These are phyloP conservation scores for Sporodiniella umbellata DNA, from an alignment of 371 early-diverging fungal species.

Conservation along the genomic window DNA sequence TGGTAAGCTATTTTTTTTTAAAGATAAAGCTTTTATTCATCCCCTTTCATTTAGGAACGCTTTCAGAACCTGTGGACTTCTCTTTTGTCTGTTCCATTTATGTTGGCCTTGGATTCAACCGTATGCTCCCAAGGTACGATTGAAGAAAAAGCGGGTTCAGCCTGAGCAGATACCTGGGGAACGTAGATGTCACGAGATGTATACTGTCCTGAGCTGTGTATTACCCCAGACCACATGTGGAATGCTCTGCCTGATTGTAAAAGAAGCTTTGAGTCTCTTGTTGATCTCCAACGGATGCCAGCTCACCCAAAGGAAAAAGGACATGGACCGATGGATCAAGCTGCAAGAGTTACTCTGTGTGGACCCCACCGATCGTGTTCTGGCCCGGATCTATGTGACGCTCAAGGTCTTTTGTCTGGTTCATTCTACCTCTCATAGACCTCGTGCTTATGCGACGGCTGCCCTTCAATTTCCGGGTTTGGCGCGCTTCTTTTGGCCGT, in stretches of 20 bases:
- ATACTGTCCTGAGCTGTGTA: no score
- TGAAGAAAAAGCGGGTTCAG: slow-evolving; percentile 27
- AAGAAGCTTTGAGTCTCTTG: slow-evolving; percentile 21
- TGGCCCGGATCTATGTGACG: slow-evolving; percentile 29
- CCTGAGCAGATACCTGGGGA: not conserved
- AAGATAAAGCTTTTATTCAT: not conserved
- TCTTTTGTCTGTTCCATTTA: slow-evolving; percentile 29
- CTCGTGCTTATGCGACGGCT: slow-evolving; percentile 43
- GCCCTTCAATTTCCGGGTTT: slow-evolving; percentile 31
- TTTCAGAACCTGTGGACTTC: slow-evolving; percentile 25
- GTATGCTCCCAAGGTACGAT: slow-evolving; percentile 14
- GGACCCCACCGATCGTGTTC: slow-evolving; percentile 9
- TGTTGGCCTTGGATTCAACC: slow-evolving; percentile 28
- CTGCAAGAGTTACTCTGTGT: slow-evolving; percentile 34
- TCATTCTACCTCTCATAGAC: slow-evolving; percentile 17
- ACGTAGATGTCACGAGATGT: no score
- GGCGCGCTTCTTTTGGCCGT: slow-evolving; percentile 28
- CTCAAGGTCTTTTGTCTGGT: slow-evolving; percentile 37
- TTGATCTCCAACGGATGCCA: slow-evolving; percentile 23
- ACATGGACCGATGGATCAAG: slow-evolving; percentile 41
- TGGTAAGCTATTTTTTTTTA: slow-evolving; percentile 16
- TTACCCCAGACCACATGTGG: no score
- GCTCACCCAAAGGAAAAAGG: slow-evolving; percentile 20
- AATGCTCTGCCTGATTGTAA: not conserved
- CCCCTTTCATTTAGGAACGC: slow-evolving; percentile 12